A percentile compares a stretch with the other conserved stretches of the same genome.
Conservation (phyloP, 306 rosid genomes). For the Cicer judaicum region DNA sequence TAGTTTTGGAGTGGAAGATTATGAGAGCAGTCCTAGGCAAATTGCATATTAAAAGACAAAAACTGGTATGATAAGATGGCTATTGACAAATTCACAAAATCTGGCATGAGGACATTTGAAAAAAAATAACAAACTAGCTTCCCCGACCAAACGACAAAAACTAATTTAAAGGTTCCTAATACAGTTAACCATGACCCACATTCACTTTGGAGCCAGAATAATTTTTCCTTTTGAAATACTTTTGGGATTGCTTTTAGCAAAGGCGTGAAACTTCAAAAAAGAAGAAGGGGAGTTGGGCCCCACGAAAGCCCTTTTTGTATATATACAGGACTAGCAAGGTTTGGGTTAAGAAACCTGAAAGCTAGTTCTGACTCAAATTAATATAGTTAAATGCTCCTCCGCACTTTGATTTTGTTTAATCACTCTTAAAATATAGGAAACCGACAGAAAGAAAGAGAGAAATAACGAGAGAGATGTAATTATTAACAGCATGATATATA, state of each 20-base stretch:
- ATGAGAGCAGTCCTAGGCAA: constrained; percentile 32
- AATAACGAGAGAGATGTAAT: no score
- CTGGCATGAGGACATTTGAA: constrained; percentile 58
- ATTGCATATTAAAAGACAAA: constrained; percentile 46
- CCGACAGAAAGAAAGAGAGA: no score
- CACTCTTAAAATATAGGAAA: neutral
- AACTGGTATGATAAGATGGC: constrained; percentile 36
- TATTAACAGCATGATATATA: neutral
- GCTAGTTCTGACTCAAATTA: no score
- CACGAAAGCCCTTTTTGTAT: constrained; percentile 41
- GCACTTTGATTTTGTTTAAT: no score
- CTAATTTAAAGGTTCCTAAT: constrained; percentile 55
- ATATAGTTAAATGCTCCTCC: no score
- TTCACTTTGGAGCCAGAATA: constrained; percentile 53
- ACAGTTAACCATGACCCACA: constrained; percentile 67
- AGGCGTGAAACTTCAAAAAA: constrained; percentile 66
- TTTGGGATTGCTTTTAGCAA: constrained; percentile 55
- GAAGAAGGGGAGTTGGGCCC: constrained; percentile 41
- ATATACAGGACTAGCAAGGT: neutral
- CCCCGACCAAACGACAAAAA: constrained; percentile 82
- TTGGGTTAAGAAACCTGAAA: neutral
- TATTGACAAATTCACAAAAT: constrained; percentile 59
- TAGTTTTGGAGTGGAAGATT: constrained; percentile 47
- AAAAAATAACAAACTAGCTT: constrained; percentile 48
- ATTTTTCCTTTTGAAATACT: constrained; percentile 64